A percentile compares a stretch with the other conserved stretches of the same genome.
Conservation (phyloP, 306 rosid species). For the Fragaria iinumae region DNA sequence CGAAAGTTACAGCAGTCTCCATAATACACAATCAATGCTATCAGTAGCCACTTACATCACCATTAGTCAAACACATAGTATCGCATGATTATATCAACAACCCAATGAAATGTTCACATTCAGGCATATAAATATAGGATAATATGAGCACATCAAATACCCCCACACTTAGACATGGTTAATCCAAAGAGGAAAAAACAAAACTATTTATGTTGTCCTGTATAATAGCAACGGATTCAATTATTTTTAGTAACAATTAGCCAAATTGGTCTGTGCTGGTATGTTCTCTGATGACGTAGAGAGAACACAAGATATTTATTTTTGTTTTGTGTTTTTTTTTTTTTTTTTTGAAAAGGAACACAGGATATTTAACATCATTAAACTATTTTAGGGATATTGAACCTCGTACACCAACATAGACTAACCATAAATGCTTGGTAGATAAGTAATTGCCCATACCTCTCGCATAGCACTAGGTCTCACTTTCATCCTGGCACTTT, state of each 20-base stretch:
- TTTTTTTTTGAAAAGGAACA: too few relatives aligned
- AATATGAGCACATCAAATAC: too few relatives aligned
- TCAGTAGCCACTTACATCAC: slow-evolving; percentile 3
- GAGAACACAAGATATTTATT: not conserved
- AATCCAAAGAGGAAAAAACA: not conserved
- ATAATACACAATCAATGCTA: not conserved
- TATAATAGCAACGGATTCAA: not conserved
- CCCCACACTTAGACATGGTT: too few relatives aligned
- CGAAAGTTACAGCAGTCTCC: not conserved
- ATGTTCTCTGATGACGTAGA: not conserved
- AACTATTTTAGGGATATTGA: slow-evolving; percentile 21
- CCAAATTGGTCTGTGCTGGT: slow-evolving; percentile 1
- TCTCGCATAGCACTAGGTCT: slow-evolving; percentile 99
- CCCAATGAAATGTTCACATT: not conserved
- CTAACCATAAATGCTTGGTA: not conserved
- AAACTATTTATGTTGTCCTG: not conserved
- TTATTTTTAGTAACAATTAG: not conserved
- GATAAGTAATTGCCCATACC: slow-evolving; percentile 46
- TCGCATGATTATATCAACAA: not conserved
- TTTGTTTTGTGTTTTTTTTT: not conserved
- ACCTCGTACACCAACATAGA: slow-evolving; percentile 8
- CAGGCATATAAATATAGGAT: not conserved
- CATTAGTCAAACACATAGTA: not conserved
- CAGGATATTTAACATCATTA: slow-evolving; percentile 3
- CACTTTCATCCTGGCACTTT: slow-evolving; percentile 71